Evolutionary conservation across 1,284 basidiomycete genomes (phyloP).

Genomic region (Leccinum fuscescens): DNA sequence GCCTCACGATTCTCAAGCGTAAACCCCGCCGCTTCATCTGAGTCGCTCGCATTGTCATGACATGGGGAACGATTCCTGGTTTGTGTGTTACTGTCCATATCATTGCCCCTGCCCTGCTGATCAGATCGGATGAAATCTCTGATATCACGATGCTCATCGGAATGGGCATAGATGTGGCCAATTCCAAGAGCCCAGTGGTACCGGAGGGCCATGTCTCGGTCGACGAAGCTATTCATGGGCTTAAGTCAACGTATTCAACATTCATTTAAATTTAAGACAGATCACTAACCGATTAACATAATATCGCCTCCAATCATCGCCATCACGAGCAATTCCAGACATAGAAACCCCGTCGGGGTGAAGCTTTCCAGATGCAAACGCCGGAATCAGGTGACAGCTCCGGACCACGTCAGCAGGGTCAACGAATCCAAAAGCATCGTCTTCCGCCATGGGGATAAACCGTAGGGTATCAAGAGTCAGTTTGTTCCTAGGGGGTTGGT

Average conservation of each 20-base stretch:
- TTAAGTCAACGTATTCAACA: background rate
- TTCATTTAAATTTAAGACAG: background rate
- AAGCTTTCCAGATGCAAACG: background rate
- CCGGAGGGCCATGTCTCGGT: background rate
- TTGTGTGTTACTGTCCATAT: no score
- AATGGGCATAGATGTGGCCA: background rate
- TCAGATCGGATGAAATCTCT: no score
- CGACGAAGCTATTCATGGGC: background rate
- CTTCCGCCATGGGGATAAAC: background rate
- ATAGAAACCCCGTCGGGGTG: background rate
- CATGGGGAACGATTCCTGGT: no score
- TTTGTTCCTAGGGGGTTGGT: background rate
- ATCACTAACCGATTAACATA: background rate
- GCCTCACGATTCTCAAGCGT: background rate
- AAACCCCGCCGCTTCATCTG: background rate
- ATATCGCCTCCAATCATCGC: background rate
- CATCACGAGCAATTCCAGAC: background rate
- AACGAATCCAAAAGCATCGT: background rate
- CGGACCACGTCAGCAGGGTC: background rate
- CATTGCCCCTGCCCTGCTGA: no score
- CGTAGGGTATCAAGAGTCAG: background rate
- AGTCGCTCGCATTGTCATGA: background rate
- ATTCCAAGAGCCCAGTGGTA: background rate
- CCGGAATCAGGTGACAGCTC: background rate
- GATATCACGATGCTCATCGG: background rate